Conservation (phyloP, 768 basidiomycete species). For the Hypholoma sublateritium region DNA sequence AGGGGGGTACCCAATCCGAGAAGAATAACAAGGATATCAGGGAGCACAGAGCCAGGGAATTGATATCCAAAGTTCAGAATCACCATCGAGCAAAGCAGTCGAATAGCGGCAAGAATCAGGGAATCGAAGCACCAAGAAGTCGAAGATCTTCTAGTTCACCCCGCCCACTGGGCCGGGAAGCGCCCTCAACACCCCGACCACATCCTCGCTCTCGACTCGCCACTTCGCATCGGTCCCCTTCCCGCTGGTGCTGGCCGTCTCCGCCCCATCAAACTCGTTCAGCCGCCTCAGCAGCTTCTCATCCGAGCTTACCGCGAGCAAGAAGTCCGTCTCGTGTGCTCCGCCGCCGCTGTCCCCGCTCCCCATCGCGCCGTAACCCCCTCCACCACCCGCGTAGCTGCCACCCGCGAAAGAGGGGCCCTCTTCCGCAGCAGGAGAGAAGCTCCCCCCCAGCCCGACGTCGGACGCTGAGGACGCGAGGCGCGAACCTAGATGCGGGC, state of each 20-base stretch:
- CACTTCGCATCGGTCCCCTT: slow-evolving; percentile 83
- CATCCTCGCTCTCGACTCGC: slow-evolving; percentile 44
- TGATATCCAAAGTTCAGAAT: too few relatives aligned
- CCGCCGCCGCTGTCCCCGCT: slow-evolving; percentile 22
- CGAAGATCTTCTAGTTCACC: too few relatives aligned
- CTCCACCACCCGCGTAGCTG: slow-evolving; percentile 18
- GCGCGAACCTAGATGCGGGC: slow-evolving; percentile 37
- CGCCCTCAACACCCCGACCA: slow-evolving; percentile 25
- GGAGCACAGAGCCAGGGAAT: too few relatives aligned
- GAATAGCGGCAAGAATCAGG: too few relatives aligned
- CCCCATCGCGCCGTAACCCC: slow-evolving; percentile 22
- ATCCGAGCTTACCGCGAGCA: slow-evolving; percentile 70
- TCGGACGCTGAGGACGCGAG: slow-evolving; percentile 22
- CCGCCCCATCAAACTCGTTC: slow-evolving; percentile 71
- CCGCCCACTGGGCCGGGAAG: slow-evolving; percentile 17
- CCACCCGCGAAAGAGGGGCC: background rate
- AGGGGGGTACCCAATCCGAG: too few relatives aligned
- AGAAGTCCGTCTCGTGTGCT: slow-evolving; percentile 49
- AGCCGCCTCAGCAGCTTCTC: slow-evolving; percentile 76
- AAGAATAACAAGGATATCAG: too few relatives aligned
- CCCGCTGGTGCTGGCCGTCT: slow-evolving; percentile 69
- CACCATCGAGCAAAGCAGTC: too few relatives aligned
- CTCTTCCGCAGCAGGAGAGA: background rate
- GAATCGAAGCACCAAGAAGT: too few relatives aligned
- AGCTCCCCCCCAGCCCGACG: background rate